Percentiles rank a stretch among this genome's conserved stretches.
phyloP scores from a whole-genome alignment of 805 yeast species.

The Dipodascopsis uninucleata region DNA sequence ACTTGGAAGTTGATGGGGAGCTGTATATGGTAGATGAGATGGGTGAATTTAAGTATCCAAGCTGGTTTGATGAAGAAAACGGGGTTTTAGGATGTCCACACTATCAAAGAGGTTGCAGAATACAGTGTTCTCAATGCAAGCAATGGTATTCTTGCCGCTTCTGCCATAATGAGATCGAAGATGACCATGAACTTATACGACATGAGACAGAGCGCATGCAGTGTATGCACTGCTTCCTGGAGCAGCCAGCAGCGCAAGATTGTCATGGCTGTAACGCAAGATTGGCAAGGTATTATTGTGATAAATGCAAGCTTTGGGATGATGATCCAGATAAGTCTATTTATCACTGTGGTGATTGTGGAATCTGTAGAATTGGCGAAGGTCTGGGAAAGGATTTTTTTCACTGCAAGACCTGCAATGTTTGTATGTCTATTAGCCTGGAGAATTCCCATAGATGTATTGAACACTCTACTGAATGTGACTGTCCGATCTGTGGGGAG shows the following conservation, averaged over 20 bases:
- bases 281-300: constrained; percentile 75
- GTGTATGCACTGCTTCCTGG: constrained; percentile 75
- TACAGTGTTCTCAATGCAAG: constrained; percentile 72
- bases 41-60: too few relatives aligned
- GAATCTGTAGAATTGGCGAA: constrained; percentile 84
- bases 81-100: constrained; percentile 67
- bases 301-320: constrained; percentile 75
- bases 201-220: constrained; percentile 61
- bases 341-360: constrained; percentile 90
- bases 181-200: constrained; percentile 56
- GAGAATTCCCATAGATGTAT: constrained; percentile 77
- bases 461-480: constrained; percentile 80
- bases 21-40: constrained; percentile 13
- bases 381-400: constrained; percentile 86
- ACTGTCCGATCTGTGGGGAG: constrained; percentile 91
- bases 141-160: constrained; percentile 79
- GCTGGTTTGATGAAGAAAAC: constrained; percentile 39
- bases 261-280: constrained; percentile 66
- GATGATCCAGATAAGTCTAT: constrained; percentile 71
- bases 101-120: constrained; percentile 76
- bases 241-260: constrained; percentile 67
- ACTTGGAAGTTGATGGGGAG: constrained; percentile 8
- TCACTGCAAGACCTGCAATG: constrained; percentile 82
- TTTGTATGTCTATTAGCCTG: constrained; percentile 77
- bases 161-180: constrained; percentile 62